Evolutionary conservation across 2,329 filamentous ascomycete genomes (phyloP).

Genomic region (Colletotrichum euphorbiae): DNA sequence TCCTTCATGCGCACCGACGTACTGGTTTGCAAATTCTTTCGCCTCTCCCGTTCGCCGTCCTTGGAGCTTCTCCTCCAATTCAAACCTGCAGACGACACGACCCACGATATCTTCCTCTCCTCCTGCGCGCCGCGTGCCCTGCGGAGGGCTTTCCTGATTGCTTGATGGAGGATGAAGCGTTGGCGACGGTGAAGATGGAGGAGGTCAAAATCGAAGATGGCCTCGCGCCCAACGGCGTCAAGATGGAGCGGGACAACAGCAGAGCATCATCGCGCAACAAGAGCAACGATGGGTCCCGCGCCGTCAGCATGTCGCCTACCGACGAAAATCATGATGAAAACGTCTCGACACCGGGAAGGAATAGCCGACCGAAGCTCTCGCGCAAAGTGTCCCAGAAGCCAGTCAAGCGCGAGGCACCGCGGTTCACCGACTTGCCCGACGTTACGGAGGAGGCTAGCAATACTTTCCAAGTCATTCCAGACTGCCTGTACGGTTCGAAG

Average conservation of each 20-base stretch:
- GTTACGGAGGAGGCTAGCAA: constrained; percentile 79
- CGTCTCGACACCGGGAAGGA: constrained; percentile 59
- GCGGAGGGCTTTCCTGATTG: constrained; percentile 20
- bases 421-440: constrained; percentile 83
- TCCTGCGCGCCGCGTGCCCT: constrained; percentile 30
- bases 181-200: constrained; percentile 55
- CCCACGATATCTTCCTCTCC: constrained; percentile 22
- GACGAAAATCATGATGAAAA: constrained; percentile 61
- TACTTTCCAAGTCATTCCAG: constrained; percentile 83
- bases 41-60: not conserved
- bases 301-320: constrained; percentile 58
- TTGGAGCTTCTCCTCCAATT: constrained; percentile 14
- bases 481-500: constrained; percentile 93
- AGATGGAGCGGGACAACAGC: constrained; percentile 56
- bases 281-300: constrained; percentile 53
- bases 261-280: constrained; percentile 50
- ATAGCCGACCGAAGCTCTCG: constrained; percentile 70
- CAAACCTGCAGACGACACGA: constrained; percentile 26
- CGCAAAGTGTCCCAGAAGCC: constrained; percentile 47
- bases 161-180: constrained; percentile 56
- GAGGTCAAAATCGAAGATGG: constrained; percentile 58
- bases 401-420: constrained; percentile 68
- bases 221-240: constrained; percentile 49
- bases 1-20: constrained; percentile 30
- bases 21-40: constrained; percentile 14